phyloP scores from a whole-genome alignment of 108 stramenopile species.

The Conticribra weissflogii region DNA sequence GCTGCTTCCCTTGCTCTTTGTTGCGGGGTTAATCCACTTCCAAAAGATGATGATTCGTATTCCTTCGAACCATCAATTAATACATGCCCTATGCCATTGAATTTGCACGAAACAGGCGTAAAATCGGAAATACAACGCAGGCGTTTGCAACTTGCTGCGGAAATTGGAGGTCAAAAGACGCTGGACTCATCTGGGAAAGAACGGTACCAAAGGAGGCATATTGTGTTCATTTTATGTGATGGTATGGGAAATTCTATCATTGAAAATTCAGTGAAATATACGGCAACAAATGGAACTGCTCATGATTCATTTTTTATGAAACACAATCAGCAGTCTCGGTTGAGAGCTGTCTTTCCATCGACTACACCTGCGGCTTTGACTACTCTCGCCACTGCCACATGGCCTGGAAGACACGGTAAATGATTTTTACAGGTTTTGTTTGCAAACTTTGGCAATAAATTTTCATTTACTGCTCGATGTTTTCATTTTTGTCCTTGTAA shows the following conservation, averaged over 20 bases:
- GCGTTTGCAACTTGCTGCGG: conserved; percentile 20
- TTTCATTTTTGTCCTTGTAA: not conserved
- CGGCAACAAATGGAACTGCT: not conserved
- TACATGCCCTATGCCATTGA: too few relatives aligned
- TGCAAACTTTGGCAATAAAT: too few relatives aligned
- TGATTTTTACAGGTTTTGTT: not conserved
- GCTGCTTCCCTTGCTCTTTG: conserved; percentile 31
- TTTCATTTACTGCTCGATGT: not conserved
- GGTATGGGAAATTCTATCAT: conserved; percentile 38
- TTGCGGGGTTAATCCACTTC: conserved; percentile 18
- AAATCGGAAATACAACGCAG: conserved; percentile 14
- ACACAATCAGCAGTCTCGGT: conserved; percentile 20
- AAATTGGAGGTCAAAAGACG: conserved; percentile 19
- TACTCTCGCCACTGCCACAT: conserved; percentile 31
- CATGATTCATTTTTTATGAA: conserved; percentile 15
- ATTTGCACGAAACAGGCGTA: not conserved
- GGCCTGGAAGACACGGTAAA: conserved; percentile 27
- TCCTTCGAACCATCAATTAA: too few relatives aligned
- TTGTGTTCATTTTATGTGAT: conserved; percentile 40
- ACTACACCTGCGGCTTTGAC: conserved; percentile 46
- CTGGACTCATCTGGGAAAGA: not conserved
- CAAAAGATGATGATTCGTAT: not conserved
- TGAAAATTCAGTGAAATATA: conserved; percentile 1
- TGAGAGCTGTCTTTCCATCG: conserved; percentile 40
- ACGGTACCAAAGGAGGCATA: conserved; percentile 11